phyloP scores from a whole-genome alignment of 2,329 filamentous ascomycete genomes.

The Aspergillus glaucus region DNA sequence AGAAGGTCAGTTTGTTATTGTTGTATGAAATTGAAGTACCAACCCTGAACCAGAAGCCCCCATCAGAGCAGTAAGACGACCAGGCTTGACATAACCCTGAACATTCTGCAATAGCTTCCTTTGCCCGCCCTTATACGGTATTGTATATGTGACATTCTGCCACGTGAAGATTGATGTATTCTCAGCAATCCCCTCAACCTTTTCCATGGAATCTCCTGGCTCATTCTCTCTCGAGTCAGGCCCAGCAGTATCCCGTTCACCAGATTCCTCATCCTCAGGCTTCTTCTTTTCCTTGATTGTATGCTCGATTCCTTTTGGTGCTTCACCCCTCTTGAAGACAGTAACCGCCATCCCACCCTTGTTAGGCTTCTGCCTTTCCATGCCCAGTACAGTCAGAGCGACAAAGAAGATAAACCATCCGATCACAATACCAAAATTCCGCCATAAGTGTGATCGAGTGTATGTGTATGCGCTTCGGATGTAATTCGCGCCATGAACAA shows the following conservation, averaged over 20 bases:
- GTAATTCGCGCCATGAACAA: conserved; percentile 52
- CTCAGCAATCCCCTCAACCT: conserved; percentile 50
- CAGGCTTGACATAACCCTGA: conserved; percentile 68
- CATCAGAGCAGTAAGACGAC: conserved; percentile 73
- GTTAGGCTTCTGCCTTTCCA: conserved; percentile 71
- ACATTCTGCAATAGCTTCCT: conserved; percentile 53
- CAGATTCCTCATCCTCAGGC: conserved; percentile 48
- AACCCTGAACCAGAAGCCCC: conserved; percentile 60
- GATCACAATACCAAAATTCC: conserved; percentile 74
- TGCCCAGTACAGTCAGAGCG: conserved; percentile 66
- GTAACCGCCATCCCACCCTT: conserved; percentile 76
- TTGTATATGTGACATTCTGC: conserved; percentile 74
- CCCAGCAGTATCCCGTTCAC: conserved; percentile 18
- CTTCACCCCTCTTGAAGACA: conserved; percentile 64
- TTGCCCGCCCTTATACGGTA: conserved; percentile 40
- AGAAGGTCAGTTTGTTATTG: not conserved
- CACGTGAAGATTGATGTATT: conserved; percentile 74
- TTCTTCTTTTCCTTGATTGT: conserved; percentile 46
- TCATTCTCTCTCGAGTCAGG: conserved; percentile 14
- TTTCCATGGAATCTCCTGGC: conserved; percentile 15
- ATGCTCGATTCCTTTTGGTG: conserved; percentile 52
- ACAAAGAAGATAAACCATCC: conserved; percentile 72
- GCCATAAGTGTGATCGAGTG: conserved; percentile 54
- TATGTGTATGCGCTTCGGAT: conserved; percentile 52
- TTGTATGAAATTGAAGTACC: conserved; percentile 4